Evolutionary conservation across 2,329 filamentous ascomycete species (phyloP), one percentile per base, ranked within the genome.

Genomic region (Tolypocladium inflatum): DNA sequence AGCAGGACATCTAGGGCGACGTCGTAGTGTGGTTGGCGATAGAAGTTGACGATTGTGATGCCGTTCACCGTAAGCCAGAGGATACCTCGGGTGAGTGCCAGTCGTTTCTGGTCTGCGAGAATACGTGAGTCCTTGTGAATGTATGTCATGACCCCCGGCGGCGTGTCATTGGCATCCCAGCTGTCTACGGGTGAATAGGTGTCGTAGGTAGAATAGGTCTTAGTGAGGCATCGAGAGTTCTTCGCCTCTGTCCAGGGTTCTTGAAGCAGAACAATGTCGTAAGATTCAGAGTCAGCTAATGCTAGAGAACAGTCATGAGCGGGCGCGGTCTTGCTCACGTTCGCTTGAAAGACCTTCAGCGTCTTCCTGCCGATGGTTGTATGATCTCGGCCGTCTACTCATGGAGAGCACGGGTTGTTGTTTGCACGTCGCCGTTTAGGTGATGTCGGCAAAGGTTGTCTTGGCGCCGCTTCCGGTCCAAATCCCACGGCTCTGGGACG

Each of bases 61-160:
- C 57, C 55, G 54, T 62, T 62, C 41, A 62, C 41, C 35, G 48
- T 60, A 23, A 63, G 45, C 60, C 57, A 63, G 11, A 62, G 56
- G 45, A 61, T 62, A 42, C 62, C 59, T 15, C 57, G 57, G 38
- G 48, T 62, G 37, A 13, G 39, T 54, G 39, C 55, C 13, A 57
- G 60, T 51, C 59, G 56, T 26, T 59, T 51, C n/a, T 61, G 56
- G 54, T 63, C 60, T 42, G 54, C 57, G 26, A 59, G 8, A 30
- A 63, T 55, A 17, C 42, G 19, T 5, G 58, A 50, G 56, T 58
- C 41, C 43, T 56, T 50, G 39, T 58, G 58, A 48, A 63, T 42
- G 39, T 61, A 63, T 53, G 58, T 63, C 55, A 62, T 62, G 21
- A 62, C 61, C 54, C 61, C 58, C 11, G 60, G 60, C 42, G 57